Base-by-base conservation (phyloP, 192 early-diverging fungal species). In the Martensiomyces pterosporus region DNA sequence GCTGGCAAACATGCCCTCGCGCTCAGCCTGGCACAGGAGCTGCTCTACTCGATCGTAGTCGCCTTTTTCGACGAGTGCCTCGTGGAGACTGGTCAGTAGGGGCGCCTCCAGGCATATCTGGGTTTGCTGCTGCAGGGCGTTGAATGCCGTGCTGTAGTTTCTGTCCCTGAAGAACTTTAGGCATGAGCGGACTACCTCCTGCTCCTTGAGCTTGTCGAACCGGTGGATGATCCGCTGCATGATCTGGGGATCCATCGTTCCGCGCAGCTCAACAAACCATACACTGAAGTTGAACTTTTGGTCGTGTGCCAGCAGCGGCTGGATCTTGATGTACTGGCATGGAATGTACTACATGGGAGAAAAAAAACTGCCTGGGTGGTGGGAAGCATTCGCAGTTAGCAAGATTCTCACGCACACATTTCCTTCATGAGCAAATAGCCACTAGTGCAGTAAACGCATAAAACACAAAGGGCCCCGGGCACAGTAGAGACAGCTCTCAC, bases 211-310 rank as follows among this genome's bases (percentile, higher is more conserved):
- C 74, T 85, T 48, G 24, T 39, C 57, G 32, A 59, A 70, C 21
- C 53, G 38, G 18, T 22, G 17, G 5, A 39, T 39, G 4, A 68
- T 49, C 15, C 42, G 26, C 14, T 89, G 79, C 4, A 95, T 83
- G 14, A 91, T 53, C 22, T 78, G 77, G 18, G 71, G 58, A 32
- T 94, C 80, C 25, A 75, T 66, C 9, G 88, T 79, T 0, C 95
- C 95, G 29, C 78, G 80, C 10, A 97, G 57, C 75, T 95, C 91
- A 7, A 97, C 79, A 64, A 87, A 88, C 95, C 95, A 98, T 16
- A 98, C 87, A 46, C 84, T 88, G 69, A 93, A 97, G 71, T 91
- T 94, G 65, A 95, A 97, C 49, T 95, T 94, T 42, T 88, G 79
- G 17, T 89, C 91, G 79, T 89, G 89, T 1, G 95, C 88, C 48